Percentiles rank a stretch among this genome's conserved stretches.
Evolutionary conservation across 2,329 filamentous ascomycete genomes (phyloP).

Genomic region (Aspergillus thermomutatus): DNA sequence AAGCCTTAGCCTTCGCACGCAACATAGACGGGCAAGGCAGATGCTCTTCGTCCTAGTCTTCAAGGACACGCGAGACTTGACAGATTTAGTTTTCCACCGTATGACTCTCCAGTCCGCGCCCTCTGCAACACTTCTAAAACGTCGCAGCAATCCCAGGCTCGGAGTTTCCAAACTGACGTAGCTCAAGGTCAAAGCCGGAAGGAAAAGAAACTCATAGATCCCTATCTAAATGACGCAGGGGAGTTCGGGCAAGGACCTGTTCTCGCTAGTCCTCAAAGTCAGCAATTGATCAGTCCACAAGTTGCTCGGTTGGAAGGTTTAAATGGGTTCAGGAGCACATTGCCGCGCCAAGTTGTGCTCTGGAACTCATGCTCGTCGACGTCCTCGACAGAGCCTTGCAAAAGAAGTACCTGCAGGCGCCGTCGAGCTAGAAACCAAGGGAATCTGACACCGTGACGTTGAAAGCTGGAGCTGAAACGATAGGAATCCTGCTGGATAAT

Average conservation of each 20-base stretch:
- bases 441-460: no score
- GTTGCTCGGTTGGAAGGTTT: not conserved
- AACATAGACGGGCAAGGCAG: not conserved
- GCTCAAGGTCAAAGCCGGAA: not conserved
- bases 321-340: not conserved
- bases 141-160: not conserved
- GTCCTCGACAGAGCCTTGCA: not conserved
- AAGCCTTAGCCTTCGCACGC: not conserved
- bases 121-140: not conserved
- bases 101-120: not conserved
- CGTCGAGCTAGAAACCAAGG: no score
- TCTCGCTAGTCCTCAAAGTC: not conserved
- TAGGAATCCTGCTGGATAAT: not conserved
- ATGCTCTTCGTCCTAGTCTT: not conserved
- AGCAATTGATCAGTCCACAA: not conserved
- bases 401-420: not conserved
- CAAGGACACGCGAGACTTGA: not conserved
- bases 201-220: not conserved
- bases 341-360: not conserved
- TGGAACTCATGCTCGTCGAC: not conserved
- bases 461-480: no score
- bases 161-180: not conserved
- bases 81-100: not conserved
- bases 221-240: not conserved
- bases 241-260: not conserved